These are phyloP conservation scores for Magnaporthiopsis rhizophila DNA, from an alignment of 2,329 filamentous ascomycete species.

Conservation along the genomic window DNA sequence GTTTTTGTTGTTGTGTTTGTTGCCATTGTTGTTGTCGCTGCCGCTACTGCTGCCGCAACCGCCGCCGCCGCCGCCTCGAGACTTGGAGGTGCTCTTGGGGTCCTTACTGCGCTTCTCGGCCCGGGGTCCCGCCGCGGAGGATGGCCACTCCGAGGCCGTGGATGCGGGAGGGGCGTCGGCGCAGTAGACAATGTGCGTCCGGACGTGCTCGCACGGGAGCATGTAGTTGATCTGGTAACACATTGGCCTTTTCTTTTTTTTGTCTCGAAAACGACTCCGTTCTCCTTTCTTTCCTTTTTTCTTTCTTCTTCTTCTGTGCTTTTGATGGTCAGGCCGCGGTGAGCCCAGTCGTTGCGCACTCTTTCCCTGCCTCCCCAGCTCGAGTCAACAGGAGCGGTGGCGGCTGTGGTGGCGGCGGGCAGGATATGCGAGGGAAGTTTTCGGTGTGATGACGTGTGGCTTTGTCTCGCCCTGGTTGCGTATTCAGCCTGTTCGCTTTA, in stretches of 20 bases:
- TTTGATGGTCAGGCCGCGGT: neutral
- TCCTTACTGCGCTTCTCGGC: neutral
- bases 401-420: neutral
- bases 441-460: neutral
- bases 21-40: neutral
- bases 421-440: neutral
- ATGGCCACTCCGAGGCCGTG: neutral
- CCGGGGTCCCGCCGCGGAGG: neutral
- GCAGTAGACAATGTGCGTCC: conserved; percentile 36
- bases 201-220: conserved; percentile 43
- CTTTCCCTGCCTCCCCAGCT: neutral
- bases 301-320: neutral
- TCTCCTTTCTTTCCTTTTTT: neutral
- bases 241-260: conserved; percentile 23
- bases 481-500: neutral
- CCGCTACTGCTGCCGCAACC: conserved; percentile 6
- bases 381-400: neutral
- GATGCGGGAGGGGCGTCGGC: conserved; percentile 24
- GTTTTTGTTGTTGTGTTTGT: no score
- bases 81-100: neutral
- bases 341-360: no score
- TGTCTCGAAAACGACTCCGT: neutral
- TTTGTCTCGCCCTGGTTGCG: neutral
- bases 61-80: neutral
- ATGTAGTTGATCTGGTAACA: conserved; percentile 42